These are phyloP conservation scores for Xerocomus nothofagi DNA, from an alignment of 1,284 basidiomycete species.

Conservation along the genomic window DNA sequence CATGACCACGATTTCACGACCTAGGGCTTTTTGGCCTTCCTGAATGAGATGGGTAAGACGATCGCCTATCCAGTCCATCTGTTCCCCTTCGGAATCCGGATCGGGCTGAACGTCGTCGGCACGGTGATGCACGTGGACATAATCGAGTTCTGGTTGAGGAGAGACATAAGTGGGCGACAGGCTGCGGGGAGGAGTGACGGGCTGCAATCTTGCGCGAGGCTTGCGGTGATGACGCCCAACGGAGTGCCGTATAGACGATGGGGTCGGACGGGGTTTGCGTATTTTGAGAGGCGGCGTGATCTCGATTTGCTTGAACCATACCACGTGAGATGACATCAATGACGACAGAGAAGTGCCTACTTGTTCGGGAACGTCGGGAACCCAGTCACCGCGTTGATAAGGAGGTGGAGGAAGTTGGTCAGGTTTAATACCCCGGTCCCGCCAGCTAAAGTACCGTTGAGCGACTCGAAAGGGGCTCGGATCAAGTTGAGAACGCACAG, in stretches of 20 bases:
- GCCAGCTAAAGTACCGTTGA: constrained; percentile 45
- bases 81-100: constrained; percentile 33
- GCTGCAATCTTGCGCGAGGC: constrained; percentile 27
- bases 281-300: constrained; percentile 22
- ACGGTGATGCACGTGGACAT: constrained; percentile 22
- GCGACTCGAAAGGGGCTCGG: neutral
- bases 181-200: constrained; percentile 28
- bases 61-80: constrained; percentile 78
- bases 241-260: constrained; percentile 35
- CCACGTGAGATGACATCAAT: constrained; percentile 10
- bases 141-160: constrained; percentile 41
- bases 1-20: constrained; percentile 69
- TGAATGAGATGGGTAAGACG: constrained; percentile 65
- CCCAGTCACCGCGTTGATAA: constrained; percentile 64
- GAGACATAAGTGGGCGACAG: constrained; percentile 31
- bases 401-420: constrained; percentile 50
- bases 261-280: constrained; percentile 33
- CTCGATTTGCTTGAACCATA: constrained; percentile 23
- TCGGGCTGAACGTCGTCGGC: constrained; percentile 20
- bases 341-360: constrained; percentile 11
- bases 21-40: constrained; percentile 70
- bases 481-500: constrained; percentile 51
- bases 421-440: constrained; percentile 63
- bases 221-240: constrained; percentile 38
- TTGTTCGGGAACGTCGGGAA: constrained; percentile 27